phyloP scores from a whole-genome alignment of 2,329 filamentous ascomycete species.

The Beauveria bassiana region DNA sequence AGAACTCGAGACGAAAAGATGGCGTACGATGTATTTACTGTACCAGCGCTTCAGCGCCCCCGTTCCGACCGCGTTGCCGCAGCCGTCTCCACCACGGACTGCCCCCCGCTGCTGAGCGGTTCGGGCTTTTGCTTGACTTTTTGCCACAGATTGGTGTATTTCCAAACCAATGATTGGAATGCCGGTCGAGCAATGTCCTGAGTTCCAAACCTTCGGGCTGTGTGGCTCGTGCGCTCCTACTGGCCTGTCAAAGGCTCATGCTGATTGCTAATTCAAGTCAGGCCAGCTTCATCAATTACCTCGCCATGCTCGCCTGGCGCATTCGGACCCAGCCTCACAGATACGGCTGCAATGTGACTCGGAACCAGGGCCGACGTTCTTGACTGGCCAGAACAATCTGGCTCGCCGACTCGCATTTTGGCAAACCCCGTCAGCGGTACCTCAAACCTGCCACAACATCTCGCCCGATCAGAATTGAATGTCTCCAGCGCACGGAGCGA shows the following conservation, averaged over 20 bases:
- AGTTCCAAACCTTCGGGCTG: slow-evolving; percentile 5
- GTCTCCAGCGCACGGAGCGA: neutral
- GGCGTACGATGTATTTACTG: no score
- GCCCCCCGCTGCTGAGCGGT: neutral
- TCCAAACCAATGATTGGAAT: slow-evolving; percentile 3
- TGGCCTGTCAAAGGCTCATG: neutral
- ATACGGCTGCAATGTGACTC: neutral
- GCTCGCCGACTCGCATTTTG: neutral
- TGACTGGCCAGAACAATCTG: neutral
- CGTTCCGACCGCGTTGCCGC: neutral
- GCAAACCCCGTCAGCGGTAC: neutral
- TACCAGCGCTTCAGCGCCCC: no score
- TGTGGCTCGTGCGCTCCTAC: neutral
- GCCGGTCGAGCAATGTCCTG: neutral
- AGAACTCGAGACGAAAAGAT: neutral
- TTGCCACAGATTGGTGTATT: neutral
- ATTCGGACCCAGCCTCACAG: neutral
- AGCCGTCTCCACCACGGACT: neutral
- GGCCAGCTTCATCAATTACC: neutral
- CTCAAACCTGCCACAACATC: neutral
- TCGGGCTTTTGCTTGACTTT: neutral
- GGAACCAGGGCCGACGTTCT: neutral
- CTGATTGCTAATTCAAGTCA: neutral
- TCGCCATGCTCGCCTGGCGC: neutral
- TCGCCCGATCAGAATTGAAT: neutral